These are phyloP conservation scores for Fusarium pseudocircinatum DNA, from an alignment of 2,329 filamentous ascomycete genomes.

Conservation along the genomic window DNA sequence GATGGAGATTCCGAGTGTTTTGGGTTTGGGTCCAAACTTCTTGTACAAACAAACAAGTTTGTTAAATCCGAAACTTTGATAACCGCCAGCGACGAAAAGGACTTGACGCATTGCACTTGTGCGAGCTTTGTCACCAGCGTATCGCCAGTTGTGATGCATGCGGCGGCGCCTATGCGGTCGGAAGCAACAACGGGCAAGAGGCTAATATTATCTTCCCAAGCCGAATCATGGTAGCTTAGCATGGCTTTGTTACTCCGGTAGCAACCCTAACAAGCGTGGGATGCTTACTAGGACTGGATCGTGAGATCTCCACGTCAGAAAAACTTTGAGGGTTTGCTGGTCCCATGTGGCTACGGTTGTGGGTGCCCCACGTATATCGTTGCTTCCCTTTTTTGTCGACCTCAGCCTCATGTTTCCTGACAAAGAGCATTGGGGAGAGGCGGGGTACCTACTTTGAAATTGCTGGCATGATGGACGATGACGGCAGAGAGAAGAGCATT, in stretches of 20 bases:
- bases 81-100: slow-evolving; percentile 25
- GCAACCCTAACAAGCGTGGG: background rate
- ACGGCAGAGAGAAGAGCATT: slow-evolving; percentile 14
- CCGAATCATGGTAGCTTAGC: background rate
- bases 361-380: slow-evolving; percentile 2
- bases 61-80: slow-evolving; percentile 24
- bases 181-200: background rate
- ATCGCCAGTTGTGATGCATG: slow-evolving; percentile 26
- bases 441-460: slow-evolving; percentile 4
- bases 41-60: slow-evolving; percentile 14
- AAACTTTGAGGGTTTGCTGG: slow-evolving; percentile 11
- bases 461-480: slow-evolving; percentile 31
- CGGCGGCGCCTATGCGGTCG: slow-evolving; percentile 4
- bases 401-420: slow-evolving; percentile 1
- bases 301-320: slow-evolving; percentile 2
- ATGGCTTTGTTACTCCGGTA: slow-evolving; percentile 1
- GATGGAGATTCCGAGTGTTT: slow-evolving; percentile 3
- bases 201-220: background rate
- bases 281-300: background rate
- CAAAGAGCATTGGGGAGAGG: slow-evolving; percentile 5
- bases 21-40: slow-evolving; percentile 8
- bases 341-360: slow-evolving; percentile 9
- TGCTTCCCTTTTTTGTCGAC: slow-evolving; percentile 16
- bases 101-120: background rate
- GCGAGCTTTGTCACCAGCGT: slow-evolving; percentile 13